A percentile compares a stretch with the other conserved stretches of the same genome.
Evolutionary conservation across 108 stramenopile species (phyloP).

Genomic region (Craspedostauros australis): DNA sequence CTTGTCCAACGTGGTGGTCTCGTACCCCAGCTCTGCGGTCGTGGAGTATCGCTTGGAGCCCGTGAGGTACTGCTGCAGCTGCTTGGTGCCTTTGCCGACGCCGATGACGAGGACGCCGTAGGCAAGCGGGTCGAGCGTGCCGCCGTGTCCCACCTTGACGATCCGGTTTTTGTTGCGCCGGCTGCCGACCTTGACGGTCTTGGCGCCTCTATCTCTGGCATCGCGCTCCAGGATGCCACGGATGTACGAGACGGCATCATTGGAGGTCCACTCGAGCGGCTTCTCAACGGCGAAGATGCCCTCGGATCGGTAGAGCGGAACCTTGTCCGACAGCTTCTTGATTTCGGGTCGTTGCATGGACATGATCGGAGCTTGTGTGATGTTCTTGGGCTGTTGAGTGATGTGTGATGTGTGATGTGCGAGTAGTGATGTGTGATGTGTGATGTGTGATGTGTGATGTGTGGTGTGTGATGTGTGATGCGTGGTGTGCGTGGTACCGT

Average conservation of each 20-base stretch:
- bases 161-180: conserved; percentile 21
- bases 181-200: conserved; percentile 8
- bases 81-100: conserved; percentile 64
- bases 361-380: too few relatives aligned
- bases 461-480: too few relatives aligned
- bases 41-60: conserved; percentile 84
- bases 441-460: too few relatives aligned
- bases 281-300: conserved; percentile 88
- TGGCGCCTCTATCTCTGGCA: conserved; percentile 51
- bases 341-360: too few relatives aligned
- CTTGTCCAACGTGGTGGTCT: conserved; percentile 83
- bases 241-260: conserved; percentile 80
- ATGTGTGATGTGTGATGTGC: too few relatives aligned
- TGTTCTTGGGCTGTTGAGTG: too few relatives aligned
- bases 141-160: conserved; percentile 92
- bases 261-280: conserved; percentile 84
- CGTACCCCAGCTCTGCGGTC: conserved; percentile 59
- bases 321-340: too few relatives aligned
- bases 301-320: conserved; percentile 61
- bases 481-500: too few relatives aligned
- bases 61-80: conserved; percentile 43
- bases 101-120: conserved; percentile 92
- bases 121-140: conserved; percentile 94
- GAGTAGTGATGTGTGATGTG: too few relatives aligned
- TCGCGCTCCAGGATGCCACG: conserved; percentile 64